Base-by-base conservation (phyloP, 805 yeast species). In the Candida lessepsii region DNA sequence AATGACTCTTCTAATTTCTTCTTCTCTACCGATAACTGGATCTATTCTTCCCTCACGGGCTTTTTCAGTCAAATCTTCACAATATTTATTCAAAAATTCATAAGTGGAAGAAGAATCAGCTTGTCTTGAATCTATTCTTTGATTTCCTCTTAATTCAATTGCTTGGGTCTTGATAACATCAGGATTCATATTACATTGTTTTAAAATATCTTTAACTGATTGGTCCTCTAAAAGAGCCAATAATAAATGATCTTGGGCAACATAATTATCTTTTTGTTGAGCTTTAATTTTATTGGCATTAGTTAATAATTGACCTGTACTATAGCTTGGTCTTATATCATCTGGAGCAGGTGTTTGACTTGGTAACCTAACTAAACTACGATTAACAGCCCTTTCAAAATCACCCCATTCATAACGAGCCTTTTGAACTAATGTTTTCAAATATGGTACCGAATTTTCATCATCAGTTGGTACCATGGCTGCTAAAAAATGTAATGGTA, bases 21-120 rank as follows among this genome's bases (percentile, higher is more conserved):
- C 99, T 63, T 93, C 99, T 70, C 99, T 85, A 41, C 99, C 99
- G 58, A 93, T 93, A 31, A 93, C 99, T 3, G 99, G 99, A 64
- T 93, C 99, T 44, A 93, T 80, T 60, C 86, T 88, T 58, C 99
- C 99, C 58, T 85, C 82, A 49, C 95, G 74, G 9, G 99, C 99
- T 61, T 80, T 81, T 54, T 87, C 95, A 1, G 99, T 93, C 73
- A 93, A 76, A 62, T 93, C 97, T 50, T 84, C 78, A 44, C 98
- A 96, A 62, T 93, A 93, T 60, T 93, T 93, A 45, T 77, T 68
- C 53, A 93, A 70, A 55, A 87, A 93, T 61, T 93, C 99, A 49
- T 76, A 80, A 46, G 83, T 75, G 39, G 84, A 79, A 10, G 91
- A 85, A 4, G 97, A 83, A 58, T 91, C 99, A 3, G 99, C 97